A percentile compares a stretch with the other conserved stretches of the same genome.
Conservation (phyloP, 768 basidiomycete species). For the Tricholoma bakamatsutake region DNA sequence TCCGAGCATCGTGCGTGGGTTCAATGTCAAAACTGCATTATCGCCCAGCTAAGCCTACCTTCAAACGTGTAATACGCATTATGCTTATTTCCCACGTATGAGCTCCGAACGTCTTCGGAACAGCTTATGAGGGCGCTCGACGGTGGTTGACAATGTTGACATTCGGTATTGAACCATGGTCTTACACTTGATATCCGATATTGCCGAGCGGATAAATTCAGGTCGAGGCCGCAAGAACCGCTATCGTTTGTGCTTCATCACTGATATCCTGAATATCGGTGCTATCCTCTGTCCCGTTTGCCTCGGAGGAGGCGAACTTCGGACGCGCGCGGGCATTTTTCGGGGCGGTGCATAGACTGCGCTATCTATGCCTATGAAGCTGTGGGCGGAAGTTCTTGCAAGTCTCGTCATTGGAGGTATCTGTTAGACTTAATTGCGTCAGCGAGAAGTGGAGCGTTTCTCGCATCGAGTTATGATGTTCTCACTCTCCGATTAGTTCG, state of each 20-base stretch:
- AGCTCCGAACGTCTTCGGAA: neutral
- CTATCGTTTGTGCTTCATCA: neutral
- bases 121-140: neutral
- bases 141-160: neutral
- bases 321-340: neutral
- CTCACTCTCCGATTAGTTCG: no score
- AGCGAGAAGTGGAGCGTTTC: no score
- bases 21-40: neutral
- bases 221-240: neutral
- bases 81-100: neutral
- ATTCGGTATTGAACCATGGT: neutral
- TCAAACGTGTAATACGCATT: neutral
- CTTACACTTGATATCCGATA: neutral
- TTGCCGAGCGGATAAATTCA: neutral
- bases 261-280: neutral
- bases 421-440: no score
- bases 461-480: no score
- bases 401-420: no score
- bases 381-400: no score
- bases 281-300: neutral
- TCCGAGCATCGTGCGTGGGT: neutral
- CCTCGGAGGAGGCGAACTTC: neutral
- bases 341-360: no score
- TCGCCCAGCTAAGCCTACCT: neutral
- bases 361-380: no score